Conservation (phyloP, 805 yeast genomes). For the Lipomyces starkeyi region DNA sequence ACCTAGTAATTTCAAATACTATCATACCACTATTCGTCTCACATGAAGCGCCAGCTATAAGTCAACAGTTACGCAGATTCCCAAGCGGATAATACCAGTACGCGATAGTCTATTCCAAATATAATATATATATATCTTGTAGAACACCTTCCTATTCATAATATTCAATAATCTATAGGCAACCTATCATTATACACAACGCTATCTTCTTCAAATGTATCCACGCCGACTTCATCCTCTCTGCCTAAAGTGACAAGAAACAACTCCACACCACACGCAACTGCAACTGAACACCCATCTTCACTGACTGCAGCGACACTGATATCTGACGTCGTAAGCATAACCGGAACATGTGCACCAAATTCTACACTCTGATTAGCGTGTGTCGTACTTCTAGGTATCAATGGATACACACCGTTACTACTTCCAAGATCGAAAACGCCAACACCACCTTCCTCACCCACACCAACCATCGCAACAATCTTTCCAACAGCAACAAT, state of each 20-base stretch:
- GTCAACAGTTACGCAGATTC: no score
- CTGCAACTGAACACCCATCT: slow-evolving; percentile 12
- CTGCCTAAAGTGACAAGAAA: not conserved
- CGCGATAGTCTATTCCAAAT: no score
- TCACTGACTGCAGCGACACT: slow-evolving; percentile 12
- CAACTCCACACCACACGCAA: slow-evolving; percentile 13
- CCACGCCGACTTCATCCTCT: not conserved
- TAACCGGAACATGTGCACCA: slow-evolving; percentile 7
- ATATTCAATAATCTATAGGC: not conserved
- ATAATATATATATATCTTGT: no score
- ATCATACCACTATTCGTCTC: no score
- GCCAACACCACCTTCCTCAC: slow-evolving; percentile 6
- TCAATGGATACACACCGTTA: slow-evolving; percentile 1
- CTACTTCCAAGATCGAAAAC: slow-evolving; percentile 3
- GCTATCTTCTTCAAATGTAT: slow-evolving; percentile 1
- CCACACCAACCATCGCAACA: slow-evolving; percentile 10
- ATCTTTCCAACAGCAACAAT: not conserved
- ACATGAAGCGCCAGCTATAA: no score
- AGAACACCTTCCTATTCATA: not conserved
- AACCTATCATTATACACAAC: slow-evolving; percentile 5
- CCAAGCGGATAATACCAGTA: no score
- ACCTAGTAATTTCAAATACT: no score
- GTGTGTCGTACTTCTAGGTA: not conserved
- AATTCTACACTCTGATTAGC: slow-evolving; percentile 3
- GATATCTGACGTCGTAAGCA: not conserved